A percentile compares a stretch with the other conserved stretches of the same genome.
Conservation (phyloP, 805 yeast genomes). For the Metschnikowia santaceciliae region DNA sequence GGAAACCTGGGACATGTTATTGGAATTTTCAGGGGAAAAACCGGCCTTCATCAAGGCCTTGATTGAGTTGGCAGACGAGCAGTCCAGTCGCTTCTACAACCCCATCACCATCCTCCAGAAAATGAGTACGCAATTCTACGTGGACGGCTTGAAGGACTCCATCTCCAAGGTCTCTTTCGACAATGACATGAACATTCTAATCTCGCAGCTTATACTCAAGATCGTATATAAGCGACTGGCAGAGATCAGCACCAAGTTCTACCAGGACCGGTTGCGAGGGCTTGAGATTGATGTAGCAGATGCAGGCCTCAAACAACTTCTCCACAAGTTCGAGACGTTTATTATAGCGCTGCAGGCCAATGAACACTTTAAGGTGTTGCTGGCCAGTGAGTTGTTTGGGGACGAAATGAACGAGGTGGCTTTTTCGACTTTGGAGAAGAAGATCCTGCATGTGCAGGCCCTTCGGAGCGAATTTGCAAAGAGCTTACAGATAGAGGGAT, state of each 20-base stretch:
- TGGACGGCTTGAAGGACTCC: constrained; percentile 62
- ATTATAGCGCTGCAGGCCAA: constrained; percentile 12
- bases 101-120: constrained; percentile 65
- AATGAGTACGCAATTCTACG: constrained; percentile 58
- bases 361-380: constrained; percentile 1
- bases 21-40: constrained; percentile 64
- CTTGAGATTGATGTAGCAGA: constrained; percentile 21
- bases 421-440: constrained; percentile 14
- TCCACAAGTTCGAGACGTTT: constrained; percentile 27
- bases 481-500: background rate
- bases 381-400: constrained; percentile 6
- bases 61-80: constrained; percentile 62
- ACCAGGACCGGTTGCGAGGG: constrained; percentile 24
- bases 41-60: constrained; percentile 77
- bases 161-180: constrained; percentile 60
- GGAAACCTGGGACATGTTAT: constrained; percentile 76
- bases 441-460: constrained; percentile 18
- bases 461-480: background rate
- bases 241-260: constrained; percentile 22
- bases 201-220: constrained; percentile 51
- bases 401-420: constrained; percentile 6
- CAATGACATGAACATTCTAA: constrained; percentile 49
- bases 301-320: constrained; percentile 17
- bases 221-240: constrained; percentile 32
- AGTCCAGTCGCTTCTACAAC: constrained; percentile 41